Evolutionary conservation across 345 rosid genomes (phyloP).

Genomic region (Bretschneidera sinensis): DNA sequence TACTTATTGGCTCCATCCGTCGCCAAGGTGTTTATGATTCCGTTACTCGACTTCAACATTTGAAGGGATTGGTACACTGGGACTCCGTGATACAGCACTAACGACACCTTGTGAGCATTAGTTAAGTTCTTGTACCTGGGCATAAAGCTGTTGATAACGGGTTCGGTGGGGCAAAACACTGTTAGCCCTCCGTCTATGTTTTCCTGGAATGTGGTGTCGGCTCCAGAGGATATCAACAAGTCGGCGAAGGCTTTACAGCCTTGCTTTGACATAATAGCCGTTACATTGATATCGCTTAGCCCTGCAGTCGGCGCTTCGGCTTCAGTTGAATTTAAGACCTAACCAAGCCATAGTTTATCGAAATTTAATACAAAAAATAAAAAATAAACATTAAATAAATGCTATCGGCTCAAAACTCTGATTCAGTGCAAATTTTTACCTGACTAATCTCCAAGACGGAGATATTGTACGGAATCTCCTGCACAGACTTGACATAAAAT

Average conservation of each 20-base stretch:
- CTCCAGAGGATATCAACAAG: conserved; percentile 50
- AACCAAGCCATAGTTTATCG: too few species aligned
- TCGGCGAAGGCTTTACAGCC: conserved; percentile 82
- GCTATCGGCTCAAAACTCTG: too few species aligned
- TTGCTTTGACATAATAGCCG: conserved; percentile 62
- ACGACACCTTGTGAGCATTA: conserved; percentile 51
- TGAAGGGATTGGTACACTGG: conserved; percentile 70
- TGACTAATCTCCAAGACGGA: conserved; percentile 75
- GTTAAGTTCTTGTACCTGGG: conserved; percentile 75
- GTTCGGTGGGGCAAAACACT: conserved; percentile 81
- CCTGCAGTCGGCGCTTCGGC: conserved; percentile 86
- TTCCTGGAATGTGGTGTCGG: conserved; percentile 60
- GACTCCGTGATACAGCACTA: conserved; percentile 67
- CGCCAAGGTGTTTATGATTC: conserved; percentile 78
- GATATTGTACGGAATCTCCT: conserved; percentile 74
- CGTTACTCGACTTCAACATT: conserved; percentile 70
- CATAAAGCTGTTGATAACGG: conserved; percentile 48
- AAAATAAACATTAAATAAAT: too few species aligned
- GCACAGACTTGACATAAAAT: conserved; percentile 60
- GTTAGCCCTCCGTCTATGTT: conserved; percentile 80
- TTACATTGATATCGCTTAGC: conserved; percentile 57
- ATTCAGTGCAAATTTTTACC: conserved; percentile 11
- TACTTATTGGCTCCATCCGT: conserved; percentile 74
- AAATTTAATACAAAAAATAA: too few species aligned
- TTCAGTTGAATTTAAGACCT: conserved; percentile 56